Percentiles rank a stretch among this genome's conserved stretches.
Conservation (phyloP, 2,329 filamentous ascomycete genomes). For the Fonsecaea erecta region DNA sequence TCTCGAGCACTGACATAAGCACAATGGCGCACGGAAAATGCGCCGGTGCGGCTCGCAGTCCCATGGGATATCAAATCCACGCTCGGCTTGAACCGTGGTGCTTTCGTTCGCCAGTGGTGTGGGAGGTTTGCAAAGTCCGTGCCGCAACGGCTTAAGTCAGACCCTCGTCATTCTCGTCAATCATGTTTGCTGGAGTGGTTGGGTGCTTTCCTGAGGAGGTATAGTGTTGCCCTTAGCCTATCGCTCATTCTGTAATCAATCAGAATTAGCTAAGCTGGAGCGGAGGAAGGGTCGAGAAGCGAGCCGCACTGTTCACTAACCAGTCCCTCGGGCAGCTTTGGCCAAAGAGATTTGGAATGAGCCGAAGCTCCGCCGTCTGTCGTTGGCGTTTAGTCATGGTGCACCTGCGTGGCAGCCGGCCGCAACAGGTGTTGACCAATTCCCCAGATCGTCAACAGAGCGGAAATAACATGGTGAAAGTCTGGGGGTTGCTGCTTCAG, state of each 20-base stretch:
- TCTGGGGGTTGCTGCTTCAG: neutral
- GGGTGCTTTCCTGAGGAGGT: neutral
- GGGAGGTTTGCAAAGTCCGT: neutral
- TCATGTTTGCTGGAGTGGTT: neutral
- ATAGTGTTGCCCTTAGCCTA: neutral
- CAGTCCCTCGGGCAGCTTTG: neutral
- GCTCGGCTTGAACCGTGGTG: slow-evolving; percentile 1
- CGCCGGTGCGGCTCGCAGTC: neutral
- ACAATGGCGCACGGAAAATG: neutral
- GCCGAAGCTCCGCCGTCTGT: neutral
- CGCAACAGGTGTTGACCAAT: neutral
- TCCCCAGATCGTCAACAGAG: neutral
- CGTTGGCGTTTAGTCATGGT: neutral
- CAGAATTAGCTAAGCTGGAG: slow-evolving; percentile 15
- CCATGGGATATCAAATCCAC: slow-evolving; percentile 5
- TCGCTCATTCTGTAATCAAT: neutral
- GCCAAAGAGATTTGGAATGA: neutral
- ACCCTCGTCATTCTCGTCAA: slow-evolving; percentile 10
- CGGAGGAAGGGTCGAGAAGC: neutral
- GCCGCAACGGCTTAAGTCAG: slow-evolving; percentile 13
- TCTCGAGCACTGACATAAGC: slow-evolving; percentile 13
- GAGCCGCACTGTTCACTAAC: neutral
- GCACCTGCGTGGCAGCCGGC: neutral
- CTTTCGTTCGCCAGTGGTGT: neutral
- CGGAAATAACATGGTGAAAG: neutral